A percentile compares a stretch with the other conserved stretches of the same genome.
Evolutionary conservation across 2,329 filamentous ascomycete genomes (phyloP).

Genomic region (Cylindrodendrum hubeiense): DNA sequence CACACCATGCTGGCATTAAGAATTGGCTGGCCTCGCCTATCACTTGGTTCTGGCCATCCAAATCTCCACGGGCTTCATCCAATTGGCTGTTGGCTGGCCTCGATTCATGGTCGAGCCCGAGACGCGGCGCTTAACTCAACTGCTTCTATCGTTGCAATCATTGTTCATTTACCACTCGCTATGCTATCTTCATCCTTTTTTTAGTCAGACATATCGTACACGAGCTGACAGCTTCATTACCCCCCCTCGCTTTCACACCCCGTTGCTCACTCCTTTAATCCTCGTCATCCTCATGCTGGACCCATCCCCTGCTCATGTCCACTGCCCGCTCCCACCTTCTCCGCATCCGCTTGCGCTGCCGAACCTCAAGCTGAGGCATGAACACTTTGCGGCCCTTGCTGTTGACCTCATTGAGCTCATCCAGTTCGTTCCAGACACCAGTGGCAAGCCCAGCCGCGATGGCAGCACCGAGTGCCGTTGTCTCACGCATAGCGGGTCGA

Average conservation of each 20-base stretch:
- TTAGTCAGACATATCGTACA: constrained; percentile 22
- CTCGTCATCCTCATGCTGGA: constrained; percentile 51
- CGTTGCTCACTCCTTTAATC: constrained; percentile 15
- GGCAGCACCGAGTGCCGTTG: constrained; percentile 87
- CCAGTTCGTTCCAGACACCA: constrained; percentile 81
- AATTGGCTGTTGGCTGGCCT: background rate
- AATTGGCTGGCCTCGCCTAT: background rate
- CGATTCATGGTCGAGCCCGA: background rate
- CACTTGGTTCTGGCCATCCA: background rate
- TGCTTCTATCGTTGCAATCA: background rate
- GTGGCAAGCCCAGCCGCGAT: constrained; percentile 91
- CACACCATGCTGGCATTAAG: background rate
- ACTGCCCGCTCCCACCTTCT: constrained; percentile 69
- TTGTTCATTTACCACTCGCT: background rate
- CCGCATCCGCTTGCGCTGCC: constrained; percentile 57
- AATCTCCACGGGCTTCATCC: background rate
- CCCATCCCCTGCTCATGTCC: constrained; percentile 69
- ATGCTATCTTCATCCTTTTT: constrained; percentile 7
- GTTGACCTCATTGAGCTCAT: constrained; percentile 81
- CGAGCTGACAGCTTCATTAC: constrained; percentile 4
- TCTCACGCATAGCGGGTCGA: constrained; percentile 89
- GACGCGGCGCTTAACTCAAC: background rate
- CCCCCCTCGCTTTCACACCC: constrained; percentile 2
- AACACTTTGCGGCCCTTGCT: constrained; percentile 78
- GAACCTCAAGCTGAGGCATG: constrained; percentile 69